phyloP scores from a whole-genome alignment of 805 yeast genomes.

The Candida sithepensis region DNA sequence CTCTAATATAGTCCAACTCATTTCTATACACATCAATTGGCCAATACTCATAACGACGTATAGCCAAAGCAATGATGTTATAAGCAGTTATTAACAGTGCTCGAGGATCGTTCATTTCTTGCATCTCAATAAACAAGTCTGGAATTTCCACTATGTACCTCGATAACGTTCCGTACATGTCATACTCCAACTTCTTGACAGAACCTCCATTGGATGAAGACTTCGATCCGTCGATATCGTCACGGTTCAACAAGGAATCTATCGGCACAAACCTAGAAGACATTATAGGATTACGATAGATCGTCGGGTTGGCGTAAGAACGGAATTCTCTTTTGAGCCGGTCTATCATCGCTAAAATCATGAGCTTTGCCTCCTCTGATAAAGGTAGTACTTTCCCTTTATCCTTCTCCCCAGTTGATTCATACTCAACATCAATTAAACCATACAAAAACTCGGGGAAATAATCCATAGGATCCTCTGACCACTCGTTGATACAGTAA shows the following conservation, averaged over 20 bases:
- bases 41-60: slow-evolving; percentile 16
- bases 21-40: slow-evolving; percentile 12
- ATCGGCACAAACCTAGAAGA: slow-evolving; percentile 15
- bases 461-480: slow-evolving; percentile 12
- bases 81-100: slow-evolving; percentile 19
- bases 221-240: not conserved
- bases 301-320: slow-evolving; percentile 15
- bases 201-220: not conserved
- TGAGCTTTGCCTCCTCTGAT: slow-evolving; percentile 6
- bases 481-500: slow-evolving; percentile 20
- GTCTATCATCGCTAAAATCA: slow-evolving; percentile 11
- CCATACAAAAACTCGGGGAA: slow-evolving; percentile 25
- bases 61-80: slow-evolving; percentile 16
- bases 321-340: slow-evolving; percentile 22
- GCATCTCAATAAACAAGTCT: slow-evolving; percentile 11
- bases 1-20: slow-evolving; percentile 14
- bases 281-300: slow-evolving; percentile 1
- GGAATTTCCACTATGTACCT: slow-evolving; percentile 22
- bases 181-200: slow-evolving; percentile 13
- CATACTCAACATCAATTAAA: slow-evolving; percentile 14
- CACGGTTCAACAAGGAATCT: slow-evolving; percentile 9
- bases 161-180: slow-evolving; percentile 22
- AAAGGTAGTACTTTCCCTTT: slow-evolving; percentile 8
- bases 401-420: slow-evolving; percentile 2
- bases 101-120: slow-evolving; percentile 20